phyloP scores from a whole-genome alignment of 2,329 filamentous ascomycete species.

The Ambrosiella beaveri region DNA sequence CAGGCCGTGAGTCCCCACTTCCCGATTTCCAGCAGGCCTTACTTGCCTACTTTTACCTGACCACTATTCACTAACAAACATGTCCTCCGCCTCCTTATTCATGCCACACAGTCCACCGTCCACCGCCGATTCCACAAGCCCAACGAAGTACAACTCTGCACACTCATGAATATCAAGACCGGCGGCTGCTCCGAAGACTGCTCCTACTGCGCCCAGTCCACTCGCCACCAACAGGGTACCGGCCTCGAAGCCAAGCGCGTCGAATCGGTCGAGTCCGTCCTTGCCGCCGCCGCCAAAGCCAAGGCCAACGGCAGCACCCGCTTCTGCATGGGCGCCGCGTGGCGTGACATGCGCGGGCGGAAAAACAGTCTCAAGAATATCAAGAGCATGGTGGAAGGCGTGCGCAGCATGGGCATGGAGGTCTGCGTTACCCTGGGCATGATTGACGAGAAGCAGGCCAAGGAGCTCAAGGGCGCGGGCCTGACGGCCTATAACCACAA shows the following conservation, averaged over 20 bases:
- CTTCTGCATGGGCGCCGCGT: conserved; percentile 91
- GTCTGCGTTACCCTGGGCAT: conserved; percentile 86
- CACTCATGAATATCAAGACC: conserved; percentile 92
- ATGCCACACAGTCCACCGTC: conserved; percentile 51
- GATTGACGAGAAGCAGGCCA: conserved; percentile 68
- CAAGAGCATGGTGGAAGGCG: conserved; percentile 69
- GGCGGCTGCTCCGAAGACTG: conserved; percentile 86
- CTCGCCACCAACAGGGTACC: conserved; percentile 58
- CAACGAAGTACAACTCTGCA: conserved; percentile 75
- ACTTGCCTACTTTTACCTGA: no score
- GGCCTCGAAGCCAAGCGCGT: conserved; percentile 67
- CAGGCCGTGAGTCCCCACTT: conserved; percentile 40
- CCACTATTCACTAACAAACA: background rate
- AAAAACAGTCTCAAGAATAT: conserved; percentile 72
- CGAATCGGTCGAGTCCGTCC: conserved; percentile 62
- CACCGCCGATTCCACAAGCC: conserved; percentile 79
- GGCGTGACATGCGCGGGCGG: conserved; percentile 84
- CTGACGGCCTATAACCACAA: conserved; percentile 92
- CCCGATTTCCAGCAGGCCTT: background rate
- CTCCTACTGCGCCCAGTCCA: conserved; percentile 82
- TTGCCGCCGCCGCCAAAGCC: conserved; percentile 59
- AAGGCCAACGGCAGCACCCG: conserved; percentile 73
- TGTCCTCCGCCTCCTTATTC: background rate
- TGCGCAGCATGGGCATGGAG: conserved; percentile 71
- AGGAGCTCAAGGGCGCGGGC: conserved; percentile 66